A percentile compares a stretch with the other conserved stretches of the same genome.
These are phyloP conservation scores for Daedaleopsis nitida DNA, from an alignment of 768 basidiomycete species.

Conservation along the genomic window DNA sequence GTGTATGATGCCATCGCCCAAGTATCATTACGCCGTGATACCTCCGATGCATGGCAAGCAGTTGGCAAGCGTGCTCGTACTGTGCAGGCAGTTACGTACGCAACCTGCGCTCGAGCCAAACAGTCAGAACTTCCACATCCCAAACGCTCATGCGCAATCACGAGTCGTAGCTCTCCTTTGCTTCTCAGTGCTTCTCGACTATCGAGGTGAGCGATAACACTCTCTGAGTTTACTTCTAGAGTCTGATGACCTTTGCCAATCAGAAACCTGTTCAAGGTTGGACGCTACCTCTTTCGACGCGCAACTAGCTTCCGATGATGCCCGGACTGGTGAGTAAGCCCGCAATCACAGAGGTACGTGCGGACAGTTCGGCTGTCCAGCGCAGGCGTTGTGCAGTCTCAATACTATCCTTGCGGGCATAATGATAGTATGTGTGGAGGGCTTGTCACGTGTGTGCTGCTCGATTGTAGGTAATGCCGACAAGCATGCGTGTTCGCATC, in stretches of 20 bases:
- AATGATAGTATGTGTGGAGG: no score
- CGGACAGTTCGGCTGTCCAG: no score
- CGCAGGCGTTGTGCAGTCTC: no score
- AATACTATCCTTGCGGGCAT: no score
- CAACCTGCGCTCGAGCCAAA: no score
- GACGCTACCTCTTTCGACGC: background rate
- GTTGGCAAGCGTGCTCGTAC: background rate
- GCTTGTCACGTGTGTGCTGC: no score
- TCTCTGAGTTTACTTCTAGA: background rate
- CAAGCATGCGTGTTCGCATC: no score
- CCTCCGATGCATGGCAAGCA: background rate
- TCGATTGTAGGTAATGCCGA: no score
- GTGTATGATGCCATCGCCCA: constrained; percentile 10
- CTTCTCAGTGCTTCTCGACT: background rate
- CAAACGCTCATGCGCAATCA: background rate
- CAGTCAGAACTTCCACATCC: no score
- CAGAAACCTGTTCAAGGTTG: background rate
- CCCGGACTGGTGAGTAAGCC: background rate
- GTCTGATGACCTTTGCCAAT: background rate
- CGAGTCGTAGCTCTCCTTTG: background rate
- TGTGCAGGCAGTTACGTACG: background rate
- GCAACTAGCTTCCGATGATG: background rate
- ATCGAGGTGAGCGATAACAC: background rate
- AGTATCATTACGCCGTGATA: background rate
- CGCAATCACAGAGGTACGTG: background rate